A percentile compares a stretch with the other conserved stretches of the same genome.
Conservation (phyloP, 2,329 filamentous ascomycete genomes). For the Aspergillus uvarum region DNA sequence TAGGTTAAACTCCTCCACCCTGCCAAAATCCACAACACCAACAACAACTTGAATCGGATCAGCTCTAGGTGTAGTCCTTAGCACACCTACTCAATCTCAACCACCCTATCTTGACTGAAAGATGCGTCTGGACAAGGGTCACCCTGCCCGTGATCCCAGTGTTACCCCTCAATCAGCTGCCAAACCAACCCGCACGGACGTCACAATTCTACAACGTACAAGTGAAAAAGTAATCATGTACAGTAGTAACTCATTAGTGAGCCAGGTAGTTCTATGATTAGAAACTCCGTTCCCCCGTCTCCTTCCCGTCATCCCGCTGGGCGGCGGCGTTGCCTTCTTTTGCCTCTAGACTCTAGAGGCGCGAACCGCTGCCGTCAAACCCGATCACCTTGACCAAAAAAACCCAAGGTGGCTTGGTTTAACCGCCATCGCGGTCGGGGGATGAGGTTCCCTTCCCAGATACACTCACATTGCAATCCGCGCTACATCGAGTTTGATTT, state of each 20-base stretch:
- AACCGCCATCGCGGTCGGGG: background rate
- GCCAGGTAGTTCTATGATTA: slow-evolving; percentile 14
- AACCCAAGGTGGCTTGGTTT: background rate
- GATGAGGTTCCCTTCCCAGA: background rate
- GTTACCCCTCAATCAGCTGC: background rate
- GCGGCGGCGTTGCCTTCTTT: no score
- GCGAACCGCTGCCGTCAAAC: slow-evolving; percentile 7
- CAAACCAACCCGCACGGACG: background rate
- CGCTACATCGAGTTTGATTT: background rate
- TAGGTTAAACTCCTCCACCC: background rate
- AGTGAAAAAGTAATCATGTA: background rate
- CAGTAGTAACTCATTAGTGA: no score
- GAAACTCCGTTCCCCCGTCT: background rate
- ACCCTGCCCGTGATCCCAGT: background rate
- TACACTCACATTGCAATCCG: slow-evolving; percentile 2
- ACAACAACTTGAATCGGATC: background rate
- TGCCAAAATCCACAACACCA: background rate
- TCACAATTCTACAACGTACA: background rate
- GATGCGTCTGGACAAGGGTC: background rate
- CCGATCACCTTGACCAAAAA: background rate
- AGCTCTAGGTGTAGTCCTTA: background rate
- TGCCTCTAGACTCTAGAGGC: slow-evolving; percentile 1
- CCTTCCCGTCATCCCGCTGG: background rate
- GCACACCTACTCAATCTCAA: background rate
- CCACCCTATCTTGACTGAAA: background rate